A percentile compares a stretch with the other conserved stretches of the same genome.
These are phyloP conservation scores for Agroathelia rolfsii DNA, from an alignment of 1,284 basidiomycete species.

Conservation along the genomic window DNA sequence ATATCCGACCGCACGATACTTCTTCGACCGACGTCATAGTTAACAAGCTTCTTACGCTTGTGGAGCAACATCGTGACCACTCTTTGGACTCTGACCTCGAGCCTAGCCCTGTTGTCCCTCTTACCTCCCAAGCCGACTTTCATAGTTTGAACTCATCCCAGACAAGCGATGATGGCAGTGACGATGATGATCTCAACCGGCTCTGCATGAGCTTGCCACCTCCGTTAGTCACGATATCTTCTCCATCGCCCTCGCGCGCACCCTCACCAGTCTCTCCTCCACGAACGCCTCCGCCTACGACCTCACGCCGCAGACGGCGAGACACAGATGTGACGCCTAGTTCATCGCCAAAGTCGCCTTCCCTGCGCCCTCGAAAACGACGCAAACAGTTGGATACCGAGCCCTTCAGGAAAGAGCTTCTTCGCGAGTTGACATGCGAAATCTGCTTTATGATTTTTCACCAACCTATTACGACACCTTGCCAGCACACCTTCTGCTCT, in stretches of 20 bases:
- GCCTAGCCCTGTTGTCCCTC: constrained; percentile 3
- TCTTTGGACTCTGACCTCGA: constrained; percentile 12
- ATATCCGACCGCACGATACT: constrained; percentile 7
- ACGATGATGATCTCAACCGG: constrained; percentile 18
- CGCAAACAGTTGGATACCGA: constrained; percentile 16
- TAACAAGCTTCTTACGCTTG: constrained; percentile 46
- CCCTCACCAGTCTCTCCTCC: constrained; percentile 6
- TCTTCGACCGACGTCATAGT: constrained; percentile 49
- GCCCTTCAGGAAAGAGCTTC: constrained; percentile 61
- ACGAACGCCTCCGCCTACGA: constrained; percentile 11
- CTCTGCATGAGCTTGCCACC: background rate
- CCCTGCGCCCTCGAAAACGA: constrained; percentile 7
- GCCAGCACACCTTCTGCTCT: constrained; percentile 93
- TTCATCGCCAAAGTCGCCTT: constrained; percentile 24
- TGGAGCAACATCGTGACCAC: constrained; percentile 17
- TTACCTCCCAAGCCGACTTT: constrained; percentile 4
- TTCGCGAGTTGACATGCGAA: constrained; percentile 75
- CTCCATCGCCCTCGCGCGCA: constrained; percentile 1
- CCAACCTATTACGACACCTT: constrained; percentile 85
- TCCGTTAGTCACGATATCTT: constrained; percentile 2
- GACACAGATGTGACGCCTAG: constrained; percentile 19
- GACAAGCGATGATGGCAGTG: constrained; percentile 15
- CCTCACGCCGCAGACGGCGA: constrained; percentile 4
- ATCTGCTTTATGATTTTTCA: constrained; percentile 82
- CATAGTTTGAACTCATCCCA: constrained; percentile 7